Base-by-base conservation (phyloP, 164 flowering plant species). In the Amborella trichopoda region DNA sequence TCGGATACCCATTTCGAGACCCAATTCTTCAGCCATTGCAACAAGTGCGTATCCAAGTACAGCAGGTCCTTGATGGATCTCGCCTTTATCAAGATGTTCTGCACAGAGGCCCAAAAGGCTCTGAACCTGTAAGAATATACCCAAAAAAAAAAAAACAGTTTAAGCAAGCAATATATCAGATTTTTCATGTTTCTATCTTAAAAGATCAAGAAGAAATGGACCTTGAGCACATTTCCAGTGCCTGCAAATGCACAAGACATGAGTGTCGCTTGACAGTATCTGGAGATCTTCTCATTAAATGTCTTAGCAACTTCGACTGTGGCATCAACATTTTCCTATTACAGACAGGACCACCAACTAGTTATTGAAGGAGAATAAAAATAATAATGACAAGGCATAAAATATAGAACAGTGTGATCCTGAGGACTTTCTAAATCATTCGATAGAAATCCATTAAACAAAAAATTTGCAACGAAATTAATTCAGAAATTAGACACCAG, bases 201-300 rank as follows among this genome's bases (percentile, higher is more conserved):
- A 40, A 19, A 26, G 49, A 8, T 11, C 21, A 24, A 28, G 21
- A 40, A 26, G 53, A 24, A 5, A 22, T 23, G 50, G 26, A 93
- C 96, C 97, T 93, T 93, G 19, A 93, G 81, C 11, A 93, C 97
- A 64, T 93, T 82, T 39, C 99, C 97, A 14, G 97, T 93, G 55
- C 99, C 97, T 62, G 99, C 97, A 72, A 84, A 93, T 13, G 99
- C 96, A 79, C 96, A 90, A 33, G 97, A 85, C 21, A 83, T 70
- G 25, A 93, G 72, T 26, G 83, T 83, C 95, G 85, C 76, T 52
- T 88, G 95, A 73, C 97, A 88, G 40, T 88, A 71, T 59, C 80
- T 83, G 52, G 86, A 73, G 27, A 93, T 88, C 55, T 88, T 88
- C 40, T 83, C 94, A 59, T 83, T 67, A 40, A 93, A 79, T 9